Conservation (phyloP, 2,329 filamentous ascomycete species). For the Colletotrichum sp. region DNA sequence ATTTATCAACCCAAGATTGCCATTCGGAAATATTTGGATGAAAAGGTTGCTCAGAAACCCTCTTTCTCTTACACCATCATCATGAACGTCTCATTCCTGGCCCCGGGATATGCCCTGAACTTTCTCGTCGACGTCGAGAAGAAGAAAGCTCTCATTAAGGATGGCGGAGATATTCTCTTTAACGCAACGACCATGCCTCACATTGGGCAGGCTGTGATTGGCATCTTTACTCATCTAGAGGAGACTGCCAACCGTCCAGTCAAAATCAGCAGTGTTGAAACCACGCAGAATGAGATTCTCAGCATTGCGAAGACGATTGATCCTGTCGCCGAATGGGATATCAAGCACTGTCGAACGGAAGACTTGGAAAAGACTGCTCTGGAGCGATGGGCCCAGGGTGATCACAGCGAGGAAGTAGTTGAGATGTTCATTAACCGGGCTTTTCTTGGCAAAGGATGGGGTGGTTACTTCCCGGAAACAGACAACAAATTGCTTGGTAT, state of each 20-base stretch:
- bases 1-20: slow-evolving; percentile 26
- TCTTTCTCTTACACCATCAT: slow-evolving; percentile 38
- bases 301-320: slow-evolving; percentile 26
- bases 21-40: slow-evolving; percentile 14
- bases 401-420: slow-evolving; percentile 6
- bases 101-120: slow-evolving; percentile 21
- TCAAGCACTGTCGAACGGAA: not conserved
- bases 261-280: slow-evolving; percentile 54
- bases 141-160: slow-evolving; percentile 46
- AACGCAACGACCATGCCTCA: slow-evolving; percentile 51
- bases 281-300: slow-evolving; percentile 57
- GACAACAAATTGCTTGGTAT: slow-evolving; percentile 3
- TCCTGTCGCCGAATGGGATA: not conserved
- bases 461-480: not conserved
- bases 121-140: slow-evolving; percentile 13
- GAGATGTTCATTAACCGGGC: slow-evolving; percentile 10
- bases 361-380: not conserved
- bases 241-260: slow-evolving; percentile 59
- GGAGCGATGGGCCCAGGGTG: not conserved
- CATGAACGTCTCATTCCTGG: slow-evolving; percentile 48
- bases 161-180: slow-evolving; percentile 52
- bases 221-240: slow-evolving; percentile 48
- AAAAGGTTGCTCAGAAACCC: slow-evolving; percentile 19
- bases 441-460: slow-evolving; percentile 1
- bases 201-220: slow-evolving; percentile 53